Conservation (phyloP, 1,139 yeast genomes). For the Pichia sp. region DNA sequence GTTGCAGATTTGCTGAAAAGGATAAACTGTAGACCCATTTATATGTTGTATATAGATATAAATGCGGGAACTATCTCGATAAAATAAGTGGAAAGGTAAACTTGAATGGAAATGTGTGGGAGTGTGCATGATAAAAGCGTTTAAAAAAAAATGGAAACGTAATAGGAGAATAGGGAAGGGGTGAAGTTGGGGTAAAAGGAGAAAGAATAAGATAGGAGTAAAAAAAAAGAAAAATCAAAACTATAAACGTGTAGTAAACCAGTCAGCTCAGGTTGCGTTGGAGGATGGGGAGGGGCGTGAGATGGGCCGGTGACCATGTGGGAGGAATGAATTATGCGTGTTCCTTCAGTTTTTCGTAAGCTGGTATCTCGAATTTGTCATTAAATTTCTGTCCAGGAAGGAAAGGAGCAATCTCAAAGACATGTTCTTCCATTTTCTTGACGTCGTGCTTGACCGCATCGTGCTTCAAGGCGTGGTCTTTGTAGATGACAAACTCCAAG, state of each 20-base stretch:
- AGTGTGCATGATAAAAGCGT: background rate
- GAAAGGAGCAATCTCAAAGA: conserved; percentile 65
- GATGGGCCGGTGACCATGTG: background rate
- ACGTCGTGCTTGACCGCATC: conserved; percentile 21
- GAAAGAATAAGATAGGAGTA: background rate
- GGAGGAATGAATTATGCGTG: background rate
- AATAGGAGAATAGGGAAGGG: background rate
- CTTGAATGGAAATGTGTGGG: background rate
- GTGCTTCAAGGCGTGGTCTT: conserved; percentile 44
- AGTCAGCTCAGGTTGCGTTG: background rate
- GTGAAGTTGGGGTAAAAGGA: too few relatives aligned
- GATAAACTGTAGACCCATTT: background rate
- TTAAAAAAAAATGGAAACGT: background rate
- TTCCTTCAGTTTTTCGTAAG: conserved; percentile 45
- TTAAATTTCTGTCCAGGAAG: conserved; percentile 72
- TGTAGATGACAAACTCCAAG: conserved; percentile 63
- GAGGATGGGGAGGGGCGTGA: background rate
- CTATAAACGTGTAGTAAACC: conserved; percentile 4
- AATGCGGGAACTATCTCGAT: background rate
- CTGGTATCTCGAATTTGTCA: conserved; percentile 65
- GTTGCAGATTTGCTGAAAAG: background rate
- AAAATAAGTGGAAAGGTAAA: background rate
- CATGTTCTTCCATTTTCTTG: conserved; percentile 48
- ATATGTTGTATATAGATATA: background rate
- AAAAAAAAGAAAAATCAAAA: background rate